A percentile compares a stretch with the other conserved stretches of the same genome.
Conservation (phyloP, 1,284 basidiomycete species). For the Ceratobasidium sp. region DNA sequence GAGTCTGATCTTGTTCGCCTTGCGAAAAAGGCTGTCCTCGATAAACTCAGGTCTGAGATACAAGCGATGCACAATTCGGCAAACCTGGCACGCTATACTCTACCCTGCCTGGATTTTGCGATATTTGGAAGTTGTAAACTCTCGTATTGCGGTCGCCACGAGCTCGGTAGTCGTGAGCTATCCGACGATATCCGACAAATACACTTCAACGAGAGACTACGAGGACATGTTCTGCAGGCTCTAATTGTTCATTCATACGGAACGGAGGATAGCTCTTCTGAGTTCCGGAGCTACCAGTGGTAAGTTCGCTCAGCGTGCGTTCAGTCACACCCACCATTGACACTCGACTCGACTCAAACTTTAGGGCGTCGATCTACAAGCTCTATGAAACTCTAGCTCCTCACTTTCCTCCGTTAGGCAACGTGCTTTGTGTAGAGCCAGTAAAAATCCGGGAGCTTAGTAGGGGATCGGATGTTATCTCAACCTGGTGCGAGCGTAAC, state of each 20-base stretch:
- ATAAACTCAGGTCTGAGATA: not conserved
- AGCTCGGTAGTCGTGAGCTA: constrained; percentile 13
- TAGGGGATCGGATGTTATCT: not conserved
- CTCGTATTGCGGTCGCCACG: constrained; percentile 12
- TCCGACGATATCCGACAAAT: constrained; percentile 3
- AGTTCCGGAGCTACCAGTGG: not conserved
- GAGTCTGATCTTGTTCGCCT: constrained; percentile 25
- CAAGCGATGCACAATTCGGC: not conserved
- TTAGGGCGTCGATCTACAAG: not conserved
- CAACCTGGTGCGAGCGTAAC: constrained; percentile 13
- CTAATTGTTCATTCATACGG: no score
- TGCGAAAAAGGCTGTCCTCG: not conserved
- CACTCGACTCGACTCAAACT: no score
- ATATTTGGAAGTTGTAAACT: constrained; percentile 34
- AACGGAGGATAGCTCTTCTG: no score
- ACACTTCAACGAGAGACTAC: constrained; percentile 18
- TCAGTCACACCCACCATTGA: no score
- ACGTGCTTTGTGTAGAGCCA: constrained; percentile 12
- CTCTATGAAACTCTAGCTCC: constrained; percentile 31
- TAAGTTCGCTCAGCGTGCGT: not conserved
- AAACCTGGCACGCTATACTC: not conserved
- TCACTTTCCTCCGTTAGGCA: constrained; percentile 29
- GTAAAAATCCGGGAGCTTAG: not conserved
- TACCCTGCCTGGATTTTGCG: constrained; percentile 5
- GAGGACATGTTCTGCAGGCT: no score